Base-by-base conservation (phyloP, 2,329 filamentous ascomycete species). In the Dryadomyces quercivorus region DNA sequence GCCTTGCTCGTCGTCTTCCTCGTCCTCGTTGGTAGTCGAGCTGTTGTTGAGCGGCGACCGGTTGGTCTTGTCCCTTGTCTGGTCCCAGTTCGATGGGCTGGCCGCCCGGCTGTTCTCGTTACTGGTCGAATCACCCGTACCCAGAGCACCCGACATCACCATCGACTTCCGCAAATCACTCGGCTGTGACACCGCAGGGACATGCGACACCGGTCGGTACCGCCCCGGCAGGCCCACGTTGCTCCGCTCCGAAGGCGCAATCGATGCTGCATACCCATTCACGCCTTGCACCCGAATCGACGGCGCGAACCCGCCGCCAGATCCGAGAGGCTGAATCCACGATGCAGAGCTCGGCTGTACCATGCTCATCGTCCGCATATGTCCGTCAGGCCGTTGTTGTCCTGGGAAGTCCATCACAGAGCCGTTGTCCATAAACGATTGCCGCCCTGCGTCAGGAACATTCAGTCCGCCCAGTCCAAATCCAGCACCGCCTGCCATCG, bases 171-270 rank as follows among this genome's bases (percentile, higher is more conserved):
- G 65, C 18, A 62, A 59, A 47, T 69, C 63, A 7, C 59, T 51
- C 22, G 62, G 51, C 15, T 65, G 57, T 10, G 63, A 58, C 5
- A 67, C 64, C 8, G 72, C 74, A 10, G 57, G 56, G 54, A 77
- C 73, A 45, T 85, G 84, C 0, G 88, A 90, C 1, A 97, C 92
- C 1, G 93, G 90, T 48, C 93, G 81, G 70, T 98, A 98, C 47
- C 93, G 83, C 36, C 88, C 85, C 9, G 93, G 90, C 52, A 95
- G 77, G 16, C 93, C 93, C 58, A 96, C 75, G 66, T 94, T 97
- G 75, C 91, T 97, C 58, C 93, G 85, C 71, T 97, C 93, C 5
- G 89, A 95, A 1, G 93, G 93, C 2, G 93, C 92, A 61, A 98
- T 95, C 1, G 92, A 97, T 1, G 90, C 83, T 1, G 90, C 80